Evolutionary conservation across 2,329 filamentous ascomycete species (phyloP), one percentile per base, ranked within the genome.

Genomic region (Grosmannia clavigera): DNA sequence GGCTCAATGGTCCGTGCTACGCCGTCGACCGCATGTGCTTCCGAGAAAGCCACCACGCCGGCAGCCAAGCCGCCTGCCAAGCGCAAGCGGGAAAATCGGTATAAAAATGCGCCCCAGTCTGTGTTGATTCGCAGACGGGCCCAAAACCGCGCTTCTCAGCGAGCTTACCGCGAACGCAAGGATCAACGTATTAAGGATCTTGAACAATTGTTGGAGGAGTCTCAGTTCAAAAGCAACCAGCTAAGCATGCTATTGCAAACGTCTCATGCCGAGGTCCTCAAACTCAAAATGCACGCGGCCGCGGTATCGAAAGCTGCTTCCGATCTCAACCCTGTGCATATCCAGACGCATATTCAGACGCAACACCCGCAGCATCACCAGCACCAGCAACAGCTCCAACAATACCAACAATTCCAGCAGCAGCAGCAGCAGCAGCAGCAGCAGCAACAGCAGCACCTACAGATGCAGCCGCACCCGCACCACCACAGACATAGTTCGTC

Each of bases 121-220:
- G 77, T 79, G 14, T 68, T 79, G 60, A 76, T 73, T 79, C 77
- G 81, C 55, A 78, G 81, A 62, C 74, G 81, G 67, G 81, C 81
- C 54, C 81, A 84, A 65, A 84, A 84, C 65, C 76, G 81, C 59
- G 81, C 81, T 48, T 83, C 81, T 2, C 81, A 84, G 68, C 73
- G 81, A 61, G 81, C 81, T 0, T 84, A 84, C 67, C 75, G 81
- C 55, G 81, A 85, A 68, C 76, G 82, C 58, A 85, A 84, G 66
- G 81, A 86, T 67, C 82, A 85, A 68, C 79, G 84, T 63, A 84
- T 85, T 66, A 79, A 80, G 62, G 83, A 86, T 65, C 77, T 86
- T 25, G 83, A 86, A 68, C 68, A 74, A 43, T 76, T 82, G 65
- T 76, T 86, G 38, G 70, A 70, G 6, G 40, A 46, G 2, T 40